Evolutionary conservation across 306 rosid genomes (phyloP).

Genomic region (Biancaea sappan): DNA sequence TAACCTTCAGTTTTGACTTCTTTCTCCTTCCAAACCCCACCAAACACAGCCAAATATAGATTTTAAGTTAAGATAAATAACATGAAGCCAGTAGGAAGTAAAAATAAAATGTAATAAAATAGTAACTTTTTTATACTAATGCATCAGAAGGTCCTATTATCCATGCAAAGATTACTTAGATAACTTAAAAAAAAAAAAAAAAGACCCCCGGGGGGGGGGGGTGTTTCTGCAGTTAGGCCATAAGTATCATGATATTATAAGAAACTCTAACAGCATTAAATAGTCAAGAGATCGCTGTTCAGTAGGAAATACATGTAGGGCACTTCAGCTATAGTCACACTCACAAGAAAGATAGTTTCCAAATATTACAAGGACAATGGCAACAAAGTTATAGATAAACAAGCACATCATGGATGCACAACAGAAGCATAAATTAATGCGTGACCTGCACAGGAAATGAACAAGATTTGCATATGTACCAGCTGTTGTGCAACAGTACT

Average conservation of each 20-base stretch:
- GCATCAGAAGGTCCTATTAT: conserved; percentile 5
- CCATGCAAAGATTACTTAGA: conserved; percentile 6
- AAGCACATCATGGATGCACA: neutral
- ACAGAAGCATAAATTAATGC: conserved; percentile 21
- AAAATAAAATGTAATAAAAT: neutral
- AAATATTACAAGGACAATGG: conserved; percentile 12
- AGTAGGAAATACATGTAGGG: no score
- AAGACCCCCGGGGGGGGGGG: no score
- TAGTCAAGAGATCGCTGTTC: no score
- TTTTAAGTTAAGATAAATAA: neutral
- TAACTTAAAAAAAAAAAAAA: neutral
- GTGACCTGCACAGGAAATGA: conserved; percentile 25
- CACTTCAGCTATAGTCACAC: neutral
- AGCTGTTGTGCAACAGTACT: conserved; percentile 85
- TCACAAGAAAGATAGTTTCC: conserved; percentile 22
- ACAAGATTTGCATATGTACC: conserved; percentile 58
- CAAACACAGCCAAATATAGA: neutral
- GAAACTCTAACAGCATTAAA: no score
- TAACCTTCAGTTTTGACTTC: neutral
- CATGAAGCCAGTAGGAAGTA: conserved; percentile 2
- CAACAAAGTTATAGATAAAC: conserved; percentile 8
- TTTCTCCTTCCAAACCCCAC: neutral
- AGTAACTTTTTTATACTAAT: conserved; percentile 2
- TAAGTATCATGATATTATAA: no score
- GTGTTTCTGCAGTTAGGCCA: no score